Conservation (phyloP, 2,329 filamentous ascomycete species). For the Tolypocladium endophyticum region DNA sequence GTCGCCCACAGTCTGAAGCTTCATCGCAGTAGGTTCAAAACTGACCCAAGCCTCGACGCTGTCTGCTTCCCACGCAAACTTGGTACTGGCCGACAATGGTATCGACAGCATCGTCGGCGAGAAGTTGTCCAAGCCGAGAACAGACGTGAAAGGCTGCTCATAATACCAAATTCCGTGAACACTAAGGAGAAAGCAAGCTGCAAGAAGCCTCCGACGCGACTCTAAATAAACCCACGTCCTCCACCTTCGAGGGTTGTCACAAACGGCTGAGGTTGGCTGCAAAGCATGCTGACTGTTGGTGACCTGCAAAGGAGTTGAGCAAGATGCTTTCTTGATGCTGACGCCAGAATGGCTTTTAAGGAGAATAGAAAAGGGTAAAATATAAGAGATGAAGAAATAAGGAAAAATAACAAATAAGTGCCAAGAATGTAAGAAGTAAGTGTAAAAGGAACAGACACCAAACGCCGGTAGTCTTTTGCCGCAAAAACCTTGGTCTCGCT, state of each 20-base stretch:
- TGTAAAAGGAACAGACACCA: slow-evolving; percentile 12
- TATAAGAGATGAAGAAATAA: slow-evolving; percentile 18
- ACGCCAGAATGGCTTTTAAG: neutral
- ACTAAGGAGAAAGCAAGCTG: slow-evolving; percentile 46
- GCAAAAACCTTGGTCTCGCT: slow-evolving; percentile 1
- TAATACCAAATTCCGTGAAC: slow-evolving; percentile 44
- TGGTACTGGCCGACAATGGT: slow-evolving; percentile 33
- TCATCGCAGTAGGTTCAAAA: slow-evolving; percentile 16
- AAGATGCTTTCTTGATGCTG: slow-evolving; percentile 3
- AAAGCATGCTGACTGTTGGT: slow-evolving; percentile 20
- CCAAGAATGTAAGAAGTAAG: slow-evolving; percentile 13
- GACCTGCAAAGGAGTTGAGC: slow-evolving; percentile 28
- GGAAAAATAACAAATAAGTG: slow-evolving; percentile 14
- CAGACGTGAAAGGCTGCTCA: slow-evolving; percentile 30
- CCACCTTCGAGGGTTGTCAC: slow-evolving; percentile 31
- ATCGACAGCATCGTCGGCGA: slow-evolving; percentile 26
- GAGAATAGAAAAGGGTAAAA: slow-evolving; percentile 10
- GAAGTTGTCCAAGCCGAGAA: slow-evolving; percentile 25
- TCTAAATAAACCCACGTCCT: slow-evolving; percentile 41
- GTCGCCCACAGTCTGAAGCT: slow-evolving; percentile 13
- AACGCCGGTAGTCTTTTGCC: slow-evolving; percentile 11
- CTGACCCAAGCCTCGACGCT: slow-evolving; percentile 35
- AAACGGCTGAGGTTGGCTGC: slow-evolving; percentile 9
- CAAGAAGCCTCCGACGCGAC: slow-evolving; percentile 40
- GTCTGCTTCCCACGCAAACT: slow-evolving; percentile 38